phyloP scores from a whole-genome alignment of 2,329 filamentous ascomycete species.

The Nigrograna mackinnonii region DNA sequence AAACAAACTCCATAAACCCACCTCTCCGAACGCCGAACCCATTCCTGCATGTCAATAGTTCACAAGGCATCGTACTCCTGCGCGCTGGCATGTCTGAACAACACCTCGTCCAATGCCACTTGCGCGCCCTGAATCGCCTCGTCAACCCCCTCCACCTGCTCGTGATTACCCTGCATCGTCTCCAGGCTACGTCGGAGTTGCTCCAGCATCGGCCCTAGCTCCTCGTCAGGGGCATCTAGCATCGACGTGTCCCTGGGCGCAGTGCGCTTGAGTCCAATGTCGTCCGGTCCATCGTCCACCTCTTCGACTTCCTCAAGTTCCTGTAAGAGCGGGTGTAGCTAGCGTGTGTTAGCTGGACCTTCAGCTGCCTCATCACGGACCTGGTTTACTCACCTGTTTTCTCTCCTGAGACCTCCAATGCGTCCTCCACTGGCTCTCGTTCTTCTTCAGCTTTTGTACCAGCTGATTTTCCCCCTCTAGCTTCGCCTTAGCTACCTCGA shows the following conservation, averaged over 20 bases:
- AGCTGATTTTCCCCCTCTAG: conserved; percentile 30
- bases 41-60: conserved; percentile 32
- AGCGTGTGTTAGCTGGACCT: conserved; percentile 17
- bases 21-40: conserved; percentile 18
- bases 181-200: conserved; percentile 43
- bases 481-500: conserved; percentile 55
- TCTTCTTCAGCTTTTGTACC: conserved; percentile 30
- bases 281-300: conserved; percentile 32
- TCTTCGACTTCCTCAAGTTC: conserved; percentile 14
- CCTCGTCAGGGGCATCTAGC: conserved; percentile 32
- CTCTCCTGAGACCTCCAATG: conserved; percentile 35
- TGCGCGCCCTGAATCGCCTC: conserved; percentile 31
- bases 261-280: conserved; percentile 29
- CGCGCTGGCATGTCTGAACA: conserved; percentile 35
- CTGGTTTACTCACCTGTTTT: conserved; percentile 23
- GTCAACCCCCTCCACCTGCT: conserved; percentile 39
- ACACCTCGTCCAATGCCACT: conserved; percentile 36
- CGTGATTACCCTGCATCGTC: conserved; percentile 42
- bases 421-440: conserved; percentile 29
- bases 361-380: conserved; percentile 9
- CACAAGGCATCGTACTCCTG: conserved; percentile 35
- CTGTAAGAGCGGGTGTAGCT: conserved; percentile 40
- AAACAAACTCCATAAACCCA: too few relatives aligned
- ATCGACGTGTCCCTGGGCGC: conserved; percentile 16
- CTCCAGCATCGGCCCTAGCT: conserved; percentile 37